phyloP scores from a whole-genome alignment of 495 filamentous ascomycete species.

The Clohesyomyces aquaticus region DNA sequence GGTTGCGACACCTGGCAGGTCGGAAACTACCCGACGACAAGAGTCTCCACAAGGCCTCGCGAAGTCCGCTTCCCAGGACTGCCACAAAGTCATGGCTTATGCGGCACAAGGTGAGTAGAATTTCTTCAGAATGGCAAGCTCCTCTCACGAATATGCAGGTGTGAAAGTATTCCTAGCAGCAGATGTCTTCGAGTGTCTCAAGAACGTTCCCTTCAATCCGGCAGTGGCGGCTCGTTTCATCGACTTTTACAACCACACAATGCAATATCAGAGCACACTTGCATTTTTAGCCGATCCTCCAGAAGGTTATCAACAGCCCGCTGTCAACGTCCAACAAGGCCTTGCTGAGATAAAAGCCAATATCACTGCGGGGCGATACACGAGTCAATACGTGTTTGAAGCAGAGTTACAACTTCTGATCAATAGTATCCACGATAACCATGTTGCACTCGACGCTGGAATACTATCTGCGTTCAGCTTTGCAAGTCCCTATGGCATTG shows the following conservation, averaged over 20 bases:
- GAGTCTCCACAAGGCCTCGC: no score
- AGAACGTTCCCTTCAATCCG: slow-evolving; percentile 59
- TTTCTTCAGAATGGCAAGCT: no score
- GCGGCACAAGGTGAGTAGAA: no score
- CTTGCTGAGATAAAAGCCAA: slow-evolving; percentile 53
- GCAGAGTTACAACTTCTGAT: slow-evolving; percentile 52
- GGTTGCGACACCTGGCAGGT: no score
- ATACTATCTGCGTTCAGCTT: slow-evolving; percentile 54
- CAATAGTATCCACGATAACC: slow-evolving; percentile 53
- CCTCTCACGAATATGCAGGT: no score
- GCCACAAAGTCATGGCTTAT: no score
- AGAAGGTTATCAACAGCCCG: slow-evolving; percentile 57
- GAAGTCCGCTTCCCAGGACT: no score
- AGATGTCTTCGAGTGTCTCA: slow-evolving; percentile 56
- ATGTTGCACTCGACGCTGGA: slow-evolving; percentile 52
- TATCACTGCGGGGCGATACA: slow-evolving; percentile 47
- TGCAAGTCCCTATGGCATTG: slow-evolving; percentile 49
- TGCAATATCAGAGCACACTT: slow-evolving; percentile 63
- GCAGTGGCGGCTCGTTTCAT: slow-evolving; percentile 57
- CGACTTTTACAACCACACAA: slow-evolving; percentile 57
- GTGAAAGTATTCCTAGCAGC: slow-evolving; percentile 18
- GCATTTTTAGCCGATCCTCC: slow-evolving; percentile 61
- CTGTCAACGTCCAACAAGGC: slow-evolving; percentile 54
- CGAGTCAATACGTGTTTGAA: slow-evolving; percentile 59
- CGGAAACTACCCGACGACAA: no score